Conservation (phyloP, 1,284 basidiomycete genomes). For the Ganoderma multipileum region DNA sequence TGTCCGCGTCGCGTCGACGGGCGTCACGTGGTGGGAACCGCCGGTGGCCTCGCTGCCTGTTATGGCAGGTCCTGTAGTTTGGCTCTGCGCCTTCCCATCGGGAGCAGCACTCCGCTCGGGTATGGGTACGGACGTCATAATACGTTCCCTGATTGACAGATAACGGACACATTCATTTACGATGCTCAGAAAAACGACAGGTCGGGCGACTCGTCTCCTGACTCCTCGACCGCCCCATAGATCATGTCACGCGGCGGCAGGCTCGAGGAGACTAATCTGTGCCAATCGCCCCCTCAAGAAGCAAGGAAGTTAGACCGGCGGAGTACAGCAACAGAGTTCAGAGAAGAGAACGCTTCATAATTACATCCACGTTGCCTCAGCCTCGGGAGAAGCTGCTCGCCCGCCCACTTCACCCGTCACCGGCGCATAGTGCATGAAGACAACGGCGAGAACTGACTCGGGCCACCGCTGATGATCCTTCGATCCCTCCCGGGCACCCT, state of each 20-base stretch:
- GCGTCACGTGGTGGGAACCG: conserved; percentile 2
- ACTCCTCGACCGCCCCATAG: not conserved
- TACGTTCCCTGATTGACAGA: not conserved
- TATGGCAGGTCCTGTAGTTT: conserved; percentile 6
- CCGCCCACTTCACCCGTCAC: conserved; percentile 2
- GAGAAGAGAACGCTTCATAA: conserved; percentile 2
- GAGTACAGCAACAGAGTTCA: conserved; percentile 1
- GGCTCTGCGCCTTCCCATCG: conserved; percentile 5
- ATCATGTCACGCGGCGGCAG: not conserved
- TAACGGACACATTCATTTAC: not conserved
- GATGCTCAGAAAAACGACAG: not conserved
- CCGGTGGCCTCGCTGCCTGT: not conserved
- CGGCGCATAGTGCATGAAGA: not conserved
- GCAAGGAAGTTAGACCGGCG: not conserved
- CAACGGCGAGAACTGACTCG: not conserved
- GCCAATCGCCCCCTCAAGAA: not conserved
- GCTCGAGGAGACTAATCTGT: not conserved
- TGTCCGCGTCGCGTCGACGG: not conserved
- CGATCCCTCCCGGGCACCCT: not conserved
- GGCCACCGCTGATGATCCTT: not conserved
- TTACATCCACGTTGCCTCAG: not conserved
- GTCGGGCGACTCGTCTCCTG: not conserved
- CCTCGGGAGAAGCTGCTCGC: not conserved
- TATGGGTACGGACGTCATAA: not conserved
- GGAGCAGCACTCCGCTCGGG: conserved; percentile 2